Conservation (phyloP, 2,329 filamentous ascomycete genomes). For the Fusarium brevicatenulatum region DNA sequence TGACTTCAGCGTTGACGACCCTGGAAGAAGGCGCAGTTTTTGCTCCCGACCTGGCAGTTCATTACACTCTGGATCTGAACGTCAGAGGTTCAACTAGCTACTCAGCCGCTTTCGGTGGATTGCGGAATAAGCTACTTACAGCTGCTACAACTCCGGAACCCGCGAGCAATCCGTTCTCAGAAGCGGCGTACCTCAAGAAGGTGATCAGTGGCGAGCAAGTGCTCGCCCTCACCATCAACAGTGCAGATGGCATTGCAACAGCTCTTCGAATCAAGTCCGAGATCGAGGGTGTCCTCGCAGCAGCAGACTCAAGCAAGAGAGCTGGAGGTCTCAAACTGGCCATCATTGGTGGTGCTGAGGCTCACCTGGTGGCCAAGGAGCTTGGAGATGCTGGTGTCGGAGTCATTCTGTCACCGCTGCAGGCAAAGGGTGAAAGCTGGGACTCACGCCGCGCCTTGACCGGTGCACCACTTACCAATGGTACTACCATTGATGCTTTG, state of each 20-base stretch:
- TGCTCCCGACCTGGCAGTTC: constrained; percentile 63
- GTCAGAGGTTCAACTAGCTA: constrained; percentile 58
- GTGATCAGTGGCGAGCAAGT: constrained; percentile 65
- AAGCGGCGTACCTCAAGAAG: constrained; percentile 61
- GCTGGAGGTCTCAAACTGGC: constrained; percentile 59
- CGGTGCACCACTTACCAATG: constrained; percentile 73
- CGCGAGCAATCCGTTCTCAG: constrained; percentile 55
- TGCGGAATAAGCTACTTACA: constrained; percentile 65
- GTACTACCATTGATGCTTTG: constrained; percentile 68
- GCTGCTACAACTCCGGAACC: constrained; percentile 55
- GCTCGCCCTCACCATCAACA: constrained; percentile 68
- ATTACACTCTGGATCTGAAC: constrained; percentile 64
- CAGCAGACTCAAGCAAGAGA: background rate
- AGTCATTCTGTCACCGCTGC: constrained; percentile 69
- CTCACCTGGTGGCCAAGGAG: constrained; percentile 67
- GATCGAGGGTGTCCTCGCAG: constrained; percentile 57
- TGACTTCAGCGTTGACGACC: constrained; percentile 59
- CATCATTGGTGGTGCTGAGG: constrained; percentile 71
- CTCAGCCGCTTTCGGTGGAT: constrained; percentile 61
- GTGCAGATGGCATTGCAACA: constrained; percentile 70
- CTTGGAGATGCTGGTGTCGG: constrained; percentile 66
- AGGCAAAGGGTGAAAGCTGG: constrained; percentile 66
- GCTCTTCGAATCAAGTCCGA: constrained; percentile 67
- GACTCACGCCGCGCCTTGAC: constrained; percentile 70
- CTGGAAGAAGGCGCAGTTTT: constrained; percentile 64